Evolutionary conservation across 768 basidiomycete species (phyloP).

Genomic region (Leccinellum rugosiceps): DNA sequence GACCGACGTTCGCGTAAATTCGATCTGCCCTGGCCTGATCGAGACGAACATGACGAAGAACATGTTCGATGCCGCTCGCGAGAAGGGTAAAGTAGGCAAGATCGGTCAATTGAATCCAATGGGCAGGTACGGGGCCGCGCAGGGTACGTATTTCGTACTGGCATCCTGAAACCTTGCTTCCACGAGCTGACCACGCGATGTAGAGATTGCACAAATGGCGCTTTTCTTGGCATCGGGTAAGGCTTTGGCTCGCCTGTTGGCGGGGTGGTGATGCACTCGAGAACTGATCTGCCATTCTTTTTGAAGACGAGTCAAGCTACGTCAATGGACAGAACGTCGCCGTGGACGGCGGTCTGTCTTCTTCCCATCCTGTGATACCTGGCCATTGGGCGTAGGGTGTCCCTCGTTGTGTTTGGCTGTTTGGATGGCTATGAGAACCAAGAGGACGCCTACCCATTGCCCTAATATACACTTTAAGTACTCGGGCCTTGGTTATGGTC

Average conservation of each 20-base stretch:
- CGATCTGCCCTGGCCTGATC: conserved; percentile 88
- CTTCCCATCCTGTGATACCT: conserved; percentile 75
- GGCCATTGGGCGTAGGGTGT: conserved; percentile 61
- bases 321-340: conserved; percentile 87
- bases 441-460: neutral
- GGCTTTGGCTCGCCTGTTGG: conserved; percentile 14
- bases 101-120: conserved; percentile 81
- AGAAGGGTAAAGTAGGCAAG: conserved; percentile 68
- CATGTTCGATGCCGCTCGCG: conserved; percentile 76
- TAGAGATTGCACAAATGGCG: conserved; percentile 85
- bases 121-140: conserved; percentile 75
- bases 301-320: conserved; percentile 81
- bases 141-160: conserved; percentile 47
- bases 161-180: conserved; percentile 11
- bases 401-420: neutral
- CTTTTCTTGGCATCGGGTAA: conserved; percentile 86
- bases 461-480: neutral
- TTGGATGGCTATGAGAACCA: neutral
- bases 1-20: conserved; percentile 84
- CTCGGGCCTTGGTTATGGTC: neutral
- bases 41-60: conserved; percentile 87
- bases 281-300: conserved; percentile 3
- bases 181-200: conserved; percentile 10
- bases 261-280: neutral
- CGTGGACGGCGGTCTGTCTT: conserved; percentile 82